Evolutionary conservation across 106 monocot genomes (phyloP), one percentile per base, ranked within the genome.

Genomic region (Platanthera zijinensis): DNA sequence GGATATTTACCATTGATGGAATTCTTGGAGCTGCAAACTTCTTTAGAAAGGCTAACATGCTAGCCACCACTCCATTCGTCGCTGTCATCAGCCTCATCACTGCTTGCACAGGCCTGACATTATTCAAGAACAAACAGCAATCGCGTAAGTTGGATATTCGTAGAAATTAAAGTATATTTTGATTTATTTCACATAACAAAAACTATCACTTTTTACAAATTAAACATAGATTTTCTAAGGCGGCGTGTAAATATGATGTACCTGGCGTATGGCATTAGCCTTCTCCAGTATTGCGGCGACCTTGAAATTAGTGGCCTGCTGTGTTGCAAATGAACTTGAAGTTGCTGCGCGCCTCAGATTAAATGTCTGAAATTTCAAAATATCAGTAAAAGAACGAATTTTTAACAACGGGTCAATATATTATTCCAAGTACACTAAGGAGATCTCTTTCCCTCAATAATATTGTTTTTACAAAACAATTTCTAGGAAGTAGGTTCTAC

Each of bases 191-290:
- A 19, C 7, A 19, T 12, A 28, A 32, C 11, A 39, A 25, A 25
- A 25, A 25, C 25, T 25, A 0, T 25, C 25, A 25, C 25, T 25
- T 25, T 25, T 25, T 25, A 25, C 25, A 25, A 25, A 25, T 25
- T 25, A 25, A 25, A 25, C 25, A 25, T 25, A 25, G 0, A 25
- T 7, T 54, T 4, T 54, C 12, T 13, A 50, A 13, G 64, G 12
- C 51, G 17, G 28, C 11, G 77, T 4, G 4, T 0, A n/a, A 72
- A 87, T 84, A 87, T 91, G 89, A 10, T 0, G 12, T 69, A 95
- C 94, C 94, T 91, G 91, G 62, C 91, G 91, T 62, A 95, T 89
- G 51, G 94, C 91, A 75, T 87, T 89, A 45, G 94, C 94, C 79
- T 95, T 95, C 84, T 91, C 84, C 82, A 95, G 50, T 71, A 95